These are phyloP conservation scores for Citrus sp. DNA, from an alignment of 345 rosid genomes.

Conservation along the genomic window DNA sequence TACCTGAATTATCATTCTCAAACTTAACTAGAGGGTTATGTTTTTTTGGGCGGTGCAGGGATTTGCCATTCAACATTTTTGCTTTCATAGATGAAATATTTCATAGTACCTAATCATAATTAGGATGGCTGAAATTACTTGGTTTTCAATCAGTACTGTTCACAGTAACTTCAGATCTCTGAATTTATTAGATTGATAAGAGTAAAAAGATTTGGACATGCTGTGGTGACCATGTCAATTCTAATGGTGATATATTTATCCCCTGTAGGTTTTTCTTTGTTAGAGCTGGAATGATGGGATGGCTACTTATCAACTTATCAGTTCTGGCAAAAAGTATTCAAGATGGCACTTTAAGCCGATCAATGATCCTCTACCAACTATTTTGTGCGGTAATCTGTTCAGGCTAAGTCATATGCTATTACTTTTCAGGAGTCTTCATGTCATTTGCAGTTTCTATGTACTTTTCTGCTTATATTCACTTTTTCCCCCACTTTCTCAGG, in stretches of 20 bases:
- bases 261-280: conserved; percentile 80
- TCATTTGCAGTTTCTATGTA: conserved; percentile 11
- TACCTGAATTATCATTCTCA: neutral
- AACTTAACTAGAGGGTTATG: neutral
- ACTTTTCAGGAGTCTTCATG: neutral
- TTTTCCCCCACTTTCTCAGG: conserved; percentile 37
- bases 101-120: neutral
- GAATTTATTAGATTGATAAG: neutral
- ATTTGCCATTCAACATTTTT: neutral
- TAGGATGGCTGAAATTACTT: conserved; percentile 1
- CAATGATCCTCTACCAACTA: conserved; percentile 85
- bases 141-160: neutral
- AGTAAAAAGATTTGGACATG: neutral
- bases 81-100: neutral
- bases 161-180: neutral
- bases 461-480: conserved; percentile 6
- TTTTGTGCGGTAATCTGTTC: conserved; percentile 62
- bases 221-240: neutral
- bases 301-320: conserved; percentile 89
- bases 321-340: conserved; percentile 68
- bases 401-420: conserved; percentile 3
- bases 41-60: neutral
- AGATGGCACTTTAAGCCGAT: conserved; percentile 45
- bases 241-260: conserved; percentile 15
- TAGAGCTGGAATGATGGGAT: conserved; percentile 98